These are phyloP conservation scores for Inga laurina DNA, from an alignment of 306 rosid genomes.

Conservation along the genomic window DNA sequence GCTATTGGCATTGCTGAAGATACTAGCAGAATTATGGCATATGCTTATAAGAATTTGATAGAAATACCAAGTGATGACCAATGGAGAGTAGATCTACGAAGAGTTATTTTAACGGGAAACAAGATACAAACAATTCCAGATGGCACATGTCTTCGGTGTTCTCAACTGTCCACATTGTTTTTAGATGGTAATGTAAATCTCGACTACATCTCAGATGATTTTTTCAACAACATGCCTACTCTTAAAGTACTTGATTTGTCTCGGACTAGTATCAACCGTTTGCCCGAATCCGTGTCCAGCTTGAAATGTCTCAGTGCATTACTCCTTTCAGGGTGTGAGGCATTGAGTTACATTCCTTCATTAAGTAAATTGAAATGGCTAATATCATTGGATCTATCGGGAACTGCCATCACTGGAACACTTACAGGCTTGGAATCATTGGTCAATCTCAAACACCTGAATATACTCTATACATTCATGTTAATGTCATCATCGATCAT, in stretches of 20 bases:
- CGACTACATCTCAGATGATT: neutral
- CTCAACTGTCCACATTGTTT: neutral
- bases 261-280: neutral
- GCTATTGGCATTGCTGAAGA: neutral
- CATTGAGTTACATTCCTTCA: neutral
- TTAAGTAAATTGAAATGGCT: neutral
- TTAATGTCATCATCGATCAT: neutral
- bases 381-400: neutral
- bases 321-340: neutral
- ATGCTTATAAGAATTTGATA: neutral
- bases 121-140: neutral
- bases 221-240: neutral
- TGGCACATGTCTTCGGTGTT: neutral
- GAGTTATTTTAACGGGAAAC: neutral
- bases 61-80: neutral
- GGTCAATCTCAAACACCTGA: neutral
- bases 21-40: neutral
- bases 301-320: neutral
- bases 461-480: rapidly evolving
- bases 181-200: neutral
- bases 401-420: neutral
- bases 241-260: neutral
- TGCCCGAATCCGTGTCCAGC: neutral
- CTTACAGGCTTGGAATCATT: neutral
- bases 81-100: neutral